Conservation (phyloP, 257 asterid genomes). For the Agastache rugosa region DNA sequence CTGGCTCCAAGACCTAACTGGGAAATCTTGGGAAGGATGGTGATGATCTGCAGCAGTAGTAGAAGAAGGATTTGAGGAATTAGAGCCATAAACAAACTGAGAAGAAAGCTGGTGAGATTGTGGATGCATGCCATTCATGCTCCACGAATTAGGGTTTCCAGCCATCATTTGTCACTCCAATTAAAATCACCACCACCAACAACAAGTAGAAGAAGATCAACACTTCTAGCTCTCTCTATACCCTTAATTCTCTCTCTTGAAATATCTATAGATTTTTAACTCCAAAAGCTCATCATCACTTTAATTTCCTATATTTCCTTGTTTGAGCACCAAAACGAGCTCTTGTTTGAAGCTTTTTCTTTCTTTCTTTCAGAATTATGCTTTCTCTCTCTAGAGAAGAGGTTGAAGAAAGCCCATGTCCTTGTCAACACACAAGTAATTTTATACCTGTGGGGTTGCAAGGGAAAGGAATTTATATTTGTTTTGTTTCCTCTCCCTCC, state of each 20-base stretch:
- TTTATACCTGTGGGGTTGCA: conserved; percentile 65
- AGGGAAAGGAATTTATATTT: conserved; percentile 35
- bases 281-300: conserved; percentile 14
- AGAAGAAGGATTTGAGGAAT: conserved; percentile 30
- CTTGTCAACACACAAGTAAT: conserved; percentile 48
- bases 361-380: conserved; percentile 38
- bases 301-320: conserved; percentile 35
- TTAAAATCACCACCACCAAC: background rate
- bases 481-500: conserved; percentile 32
- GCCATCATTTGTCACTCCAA: conserved; percentile 69
- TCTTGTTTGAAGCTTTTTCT: conserved; percentile 46
- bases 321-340: conserved; percentile 40
- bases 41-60: conserved; percentile 51
- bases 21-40: conserved; percentile 52
- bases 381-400: conserved; percentile 42
- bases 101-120: conserved; percentile 39
- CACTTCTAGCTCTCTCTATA: background rate
- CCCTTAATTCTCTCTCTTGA: background rate
- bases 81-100: conserved; percentile 46
- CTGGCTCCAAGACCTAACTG: conserved; percentile 80
- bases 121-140: conserved; percentile 77
- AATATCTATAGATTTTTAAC: background rate
- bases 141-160: conserved; percentile 98
- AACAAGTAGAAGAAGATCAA: background rate
- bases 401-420: conserved; percentile 40